Conservation (phyloP, 2,329 filamentous ascomycete species). For the Sarocladium strictum region DNA sequence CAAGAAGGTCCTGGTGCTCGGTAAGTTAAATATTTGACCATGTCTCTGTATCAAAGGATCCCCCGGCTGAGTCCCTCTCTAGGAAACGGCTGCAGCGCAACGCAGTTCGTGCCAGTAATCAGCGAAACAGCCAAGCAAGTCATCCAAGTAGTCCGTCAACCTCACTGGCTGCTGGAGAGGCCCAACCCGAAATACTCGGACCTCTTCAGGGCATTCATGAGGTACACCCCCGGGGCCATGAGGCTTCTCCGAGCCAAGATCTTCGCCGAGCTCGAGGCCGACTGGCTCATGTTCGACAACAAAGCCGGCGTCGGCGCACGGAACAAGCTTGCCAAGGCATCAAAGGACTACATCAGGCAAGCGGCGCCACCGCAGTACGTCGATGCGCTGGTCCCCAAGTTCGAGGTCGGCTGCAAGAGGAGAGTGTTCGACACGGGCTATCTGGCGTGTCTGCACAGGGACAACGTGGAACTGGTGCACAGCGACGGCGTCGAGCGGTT, state of each 20-base stretch:
- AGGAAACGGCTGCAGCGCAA: constrained; percentile 24
- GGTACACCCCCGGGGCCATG: constrained; percentile 28
- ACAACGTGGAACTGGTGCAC: constrained; percentile 20
- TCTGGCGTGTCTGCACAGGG: constrained; percentile 30
- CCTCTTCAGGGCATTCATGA: constrained; percentile 36
- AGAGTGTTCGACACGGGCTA: constrained; percentile 42
- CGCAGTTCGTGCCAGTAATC: constrained; percentile 19
- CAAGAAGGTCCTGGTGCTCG: constrained; percentile 19
- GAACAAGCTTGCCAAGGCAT: constrained; percentile 26
- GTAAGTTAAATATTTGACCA: constrained; percentile 10
- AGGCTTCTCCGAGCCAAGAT: constrained; percentile 25
- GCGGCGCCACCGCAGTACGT: constrained; percentile 37
- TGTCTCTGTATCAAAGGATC: no score
- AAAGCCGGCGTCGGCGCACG: constrained; percentile 22
- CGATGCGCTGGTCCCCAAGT: constrained; percentile 21
- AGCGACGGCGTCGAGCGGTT: constrained; percentile 4
- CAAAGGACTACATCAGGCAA: constrained; percentile 34
- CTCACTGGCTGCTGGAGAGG: constrained; percentile 43
- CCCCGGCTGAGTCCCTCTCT: no score
- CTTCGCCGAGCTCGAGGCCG: constrained; percentile 33
- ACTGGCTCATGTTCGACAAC: constrained; percentile 26
- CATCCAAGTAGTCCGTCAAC: constrained; percentile 42
- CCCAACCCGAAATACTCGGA: constrained; percentile 27
- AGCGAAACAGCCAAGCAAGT: constrained; percentile 21
- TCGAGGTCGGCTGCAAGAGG: constrained; percentile 40